Evolutionary conservation across 345 rosid genomes (phyloP).

Genomic region (Aethionema arabicum): DNA sequence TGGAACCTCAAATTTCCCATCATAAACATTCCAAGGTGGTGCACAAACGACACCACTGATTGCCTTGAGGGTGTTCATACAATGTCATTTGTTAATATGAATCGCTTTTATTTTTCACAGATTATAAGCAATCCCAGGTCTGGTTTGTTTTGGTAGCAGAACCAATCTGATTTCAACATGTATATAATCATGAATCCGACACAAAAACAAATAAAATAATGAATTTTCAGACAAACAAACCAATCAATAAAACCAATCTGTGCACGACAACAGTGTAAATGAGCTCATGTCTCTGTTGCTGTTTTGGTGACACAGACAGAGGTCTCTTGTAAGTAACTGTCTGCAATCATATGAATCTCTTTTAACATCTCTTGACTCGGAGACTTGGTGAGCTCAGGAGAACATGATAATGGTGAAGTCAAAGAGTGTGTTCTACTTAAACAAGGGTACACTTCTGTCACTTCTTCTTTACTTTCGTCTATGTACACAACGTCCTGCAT

Average conservation of each 20-base stretch:
- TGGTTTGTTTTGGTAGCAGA: not conserved
- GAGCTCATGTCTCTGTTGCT: too few relatives aligned
- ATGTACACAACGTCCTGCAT: conserved; percentile 91
- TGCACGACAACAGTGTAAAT: too few relatives aligned
- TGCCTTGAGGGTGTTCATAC: conserved; percentile 33
- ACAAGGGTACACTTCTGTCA: conserved; percentile 52
- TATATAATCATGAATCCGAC: conserved; percentile 6
- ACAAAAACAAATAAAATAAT: conserved; percentile 11
- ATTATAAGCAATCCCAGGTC: too few relatives aligned
- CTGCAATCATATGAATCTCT: conserved; percentile 3
- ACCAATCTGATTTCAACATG: conserved; percentile 3
- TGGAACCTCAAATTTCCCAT: not conserved
- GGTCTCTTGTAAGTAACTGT: not conserved
- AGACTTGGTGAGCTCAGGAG: not conserved
- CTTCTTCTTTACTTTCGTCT: conserved; percentile 76
- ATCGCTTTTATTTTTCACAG: not conserved
- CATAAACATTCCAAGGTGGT: conserved; percentile 26
- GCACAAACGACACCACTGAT: conserved; percentile 29
- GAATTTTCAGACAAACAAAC: conserved; percentile 3
- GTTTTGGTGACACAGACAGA: not conserved
- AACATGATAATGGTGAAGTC: conserved; percentile 28
- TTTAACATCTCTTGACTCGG: conserved; percentile 7
- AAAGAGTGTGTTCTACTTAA: conserved; percentile 39
- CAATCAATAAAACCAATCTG: not conserved
- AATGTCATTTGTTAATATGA: conserved; percentile 35